Evolutionary conservation across 164 flowering plant genomes (phyloP).

Genomic region (Amborella trichopoda): DNA sequence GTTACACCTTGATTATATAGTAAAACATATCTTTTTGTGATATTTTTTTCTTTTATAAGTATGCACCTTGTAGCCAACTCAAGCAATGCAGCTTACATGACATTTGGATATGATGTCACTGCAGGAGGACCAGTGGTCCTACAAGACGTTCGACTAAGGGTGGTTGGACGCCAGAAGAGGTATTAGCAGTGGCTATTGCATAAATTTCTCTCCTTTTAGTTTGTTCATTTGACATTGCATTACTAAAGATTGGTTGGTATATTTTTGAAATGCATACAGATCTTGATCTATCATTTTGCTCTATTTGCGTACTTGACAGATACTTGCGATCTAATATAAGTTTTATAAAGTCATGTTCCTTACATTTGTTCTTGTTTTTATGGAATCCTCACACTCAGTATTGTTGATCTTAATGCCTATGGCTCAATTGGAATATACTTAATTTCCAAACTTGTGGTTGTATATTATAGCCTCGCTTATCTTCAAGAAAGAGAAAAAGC

Average conservation of each 20-base stretch:
- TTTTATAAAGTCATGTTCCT: too few species aligned
- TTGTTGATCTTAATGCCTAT: too few species aligned
- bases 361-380: too few species aligned
- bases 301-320: too few species aligned
- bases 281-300: slow-evolving; percentile 6
- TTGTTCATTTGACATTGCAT: not conserved
- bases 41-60: not conserved
- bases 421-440: too few species aligned
- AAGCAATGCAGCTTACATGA: not conserved
- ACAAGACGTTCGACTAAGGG: slow-evolving; percentile 97
- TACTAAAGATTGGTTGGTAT: not conserved
- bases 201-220: slow-evolving; percentile 1
- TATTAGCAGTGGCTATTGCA: too few species aligned
- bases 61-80: not conserved
- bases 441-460: too few species aligned
- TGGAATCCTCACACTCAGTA: too few species aligned
- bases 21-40: not conserved
- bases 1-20: not conserved
- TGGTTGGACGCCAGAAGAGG: slow-evolving; percentile 97
- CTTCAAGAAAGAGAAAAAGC: too few species aligned
- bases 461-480: too few species aligned
- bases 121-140: slow-evolving; percentile 96
- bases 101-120: slow-evolving; percentile 5
- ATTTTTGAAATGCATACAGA: not conserved
- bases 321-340: too few species aligned